Conservation (phyloP, 495 filamentous ascomycete genomes). For the Friedmanniomyces endolithicus region DNA sequence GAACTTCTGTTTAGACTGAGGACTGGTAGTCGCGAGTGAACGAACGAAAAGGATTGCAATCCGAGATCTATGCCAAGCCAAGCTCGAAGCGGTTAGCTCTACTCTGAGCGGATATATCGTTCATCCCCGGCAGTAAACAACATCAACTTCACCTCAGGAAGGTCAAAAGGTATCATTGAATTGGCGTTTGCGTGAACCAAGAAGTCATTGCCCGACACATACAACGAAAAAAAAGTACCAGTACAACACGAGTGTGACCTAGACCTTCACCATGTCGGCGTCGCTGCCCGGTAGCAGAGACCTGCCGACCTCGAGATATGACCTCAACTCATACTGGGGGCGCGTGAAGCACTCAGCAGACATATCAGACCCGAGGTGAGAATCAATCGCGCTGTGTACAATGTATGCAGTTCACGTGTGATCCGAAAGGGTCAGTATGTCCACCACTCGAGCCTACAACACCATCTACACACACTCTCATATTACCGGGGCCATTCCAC, state of each 20-base stretch:
- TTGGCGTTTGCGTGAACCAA: too few species aligned
- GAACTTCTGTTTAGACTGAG: too few species aligned
- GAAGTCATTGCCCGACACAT: too few species aligned
- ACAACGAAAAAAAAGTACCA: too few species aligned
- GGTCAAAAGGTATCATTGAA: too few species aligned
- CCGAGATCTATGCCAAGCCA: too few species aligned
- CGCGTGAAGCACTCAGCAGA: slow-evolving; percentile 81
- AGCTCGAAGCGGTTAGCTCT: too few species aligned
- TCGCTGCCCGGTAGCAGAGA: slow-evolving; percentile 79
- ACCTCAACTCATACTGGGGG: slow-evolving; percentile 88
- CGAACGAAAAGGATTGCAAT: too few species aligned
- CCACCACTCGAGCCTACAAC: not conserved
- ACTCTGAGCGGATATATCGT: not conserved
- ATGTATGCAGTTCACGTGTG: not conserved
- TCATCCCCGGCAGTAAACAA: not conserved
- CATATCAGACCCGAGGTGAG: slow-evolving; percentile 91
- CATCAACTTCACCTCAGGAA: not conserved
- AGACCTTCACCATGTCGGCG: slow-evolving; percentile 56
- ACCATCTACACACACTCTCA: too few species aligned
- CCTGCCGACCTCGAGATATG: slow-evolving; percentile 79
- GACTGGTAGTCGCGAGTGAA: too few species aligned
- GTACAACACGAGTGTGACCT: not conserved
- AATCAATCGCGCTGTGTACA: slow-evolving; percentile 20
- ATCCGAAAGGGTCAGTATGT: slow-evolving; percentile 12
- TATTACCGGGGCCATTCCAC: too few species aligned